Conservation (phyloP, 148 eudicot species). For the Rhododendron ferrugineum region DNA sequence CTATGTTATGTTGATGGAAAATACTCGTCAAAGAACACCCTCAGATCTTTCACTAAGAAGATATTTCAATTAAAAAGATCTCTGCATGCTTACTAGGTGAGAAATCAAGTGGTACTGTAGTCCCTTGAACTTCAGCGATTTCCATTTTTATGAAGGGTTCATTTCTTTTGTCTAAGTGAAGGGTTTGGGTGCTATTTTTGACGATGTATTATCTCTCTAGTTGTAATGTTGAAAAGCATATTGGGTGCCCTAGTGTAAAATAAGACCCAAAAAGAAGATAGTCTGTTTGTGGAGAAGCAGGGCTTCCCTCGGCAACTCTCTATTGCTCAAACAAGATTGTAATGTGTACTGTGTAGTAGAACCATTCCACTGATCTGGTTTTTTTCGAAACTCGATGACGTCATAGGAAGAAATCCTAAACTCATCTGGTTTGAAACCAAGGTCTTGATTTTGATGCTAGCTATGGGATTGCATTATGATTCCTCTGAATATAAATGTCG, state of each 20-base stretch:
- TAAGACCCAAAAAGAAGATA: too few relatives aligned
- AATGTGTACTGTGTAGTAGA: background rate
- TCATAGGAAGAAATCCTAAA: background rate
- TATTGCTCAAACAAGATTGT: background rate
- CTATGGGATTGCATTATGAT: background rate
- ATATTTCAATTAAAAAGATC: background rate
- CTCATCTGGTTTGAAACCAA: background rate
- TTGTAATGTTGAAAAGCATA: background rate
- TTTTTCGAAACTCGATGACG: background rate
- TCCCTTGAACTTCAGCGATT: background rate
- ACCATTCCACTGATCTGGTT: background rate
- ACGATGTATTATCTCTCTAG: background rate
- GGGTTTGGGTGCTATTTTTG: background rate
- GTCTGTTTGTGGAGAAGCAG: too few relatives aligned
- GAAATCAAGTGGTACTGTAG: background rate
- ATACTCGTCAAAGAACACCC: background rate
- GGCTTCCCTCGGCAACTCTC: too few relatives aligned
- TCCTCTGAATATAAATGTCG: background rate
- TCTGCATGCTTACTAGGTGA: background rate
- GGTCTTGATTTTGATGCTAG: background rate
- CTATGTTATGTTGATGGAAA: background rate
- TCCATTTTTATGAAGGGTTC: background rate
- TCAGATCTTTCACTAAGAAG: too few relatives aligned
- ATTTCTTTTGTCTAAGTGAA: background rate
- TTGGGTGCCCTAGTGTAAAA: background rate